Evolutionary conservation across 2,329 filamentous ascomycete species (phyloP), one percentile per base, ranked within the genome.

Genomic region (Peltaster fructicola): DNA sequence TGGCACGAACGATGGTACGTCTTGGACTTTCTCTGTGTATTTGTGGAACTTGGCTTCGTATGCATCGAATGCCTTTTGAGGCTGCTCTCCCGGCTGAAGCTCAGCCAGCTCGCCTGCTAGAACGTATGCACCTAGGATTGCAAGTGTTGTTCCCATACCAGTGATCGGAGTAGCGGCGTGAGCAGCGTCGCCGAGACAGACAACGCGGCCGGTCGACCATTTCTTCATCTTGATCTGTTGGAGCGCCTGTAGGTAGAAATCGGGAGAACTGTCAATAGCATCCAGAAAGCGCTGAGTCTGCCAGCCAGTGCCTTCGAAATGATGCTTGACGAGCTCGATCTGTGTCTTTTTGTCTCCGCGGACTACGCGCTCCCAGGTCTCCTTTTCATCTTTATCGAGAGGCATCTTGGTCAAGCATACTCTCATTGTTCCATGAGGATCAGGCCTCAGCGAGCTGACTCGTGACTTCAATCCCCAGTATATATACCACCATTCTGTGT

Each of bases 291-390:
- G 24, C 10, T 13, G 10, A 8, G 14, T 14, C 11, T 26, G 11
- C 24, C 24, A 26, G 6, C 17, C 24, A 8, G 14, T 17, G 17
- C 17, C 24, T 14, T n/a, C n/a, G 24, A 20, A 26, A 10, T 20
- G 3, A 6, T 20, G 10, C 8, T 10, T 13, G 9, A 7, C 14
- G 8, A 20, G 14, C n/a, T 8, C 18, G 12, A 20, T 15, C 7
- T 14, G 10, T 7, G 12, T 14, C 12, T 26, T 26, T 7, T 26
- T n/a, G 8, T 20, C 24, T 8, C 10, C 24, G n/a, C 15, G 17
- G 7, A n/a, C 13, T 15, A 6, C 24, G 21, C n/a, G n/a, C 17
- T 7, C 11, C 19, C 19, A 20, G 10, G 19, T 8, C 8, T 11
- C 10, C 14, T 8, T 15, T 8, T 7, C 11, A 7, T 8, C 10